phyloP scores from a whole-genome alignment of 306 rosid species.

The Mucuna pruriens region DNA sequence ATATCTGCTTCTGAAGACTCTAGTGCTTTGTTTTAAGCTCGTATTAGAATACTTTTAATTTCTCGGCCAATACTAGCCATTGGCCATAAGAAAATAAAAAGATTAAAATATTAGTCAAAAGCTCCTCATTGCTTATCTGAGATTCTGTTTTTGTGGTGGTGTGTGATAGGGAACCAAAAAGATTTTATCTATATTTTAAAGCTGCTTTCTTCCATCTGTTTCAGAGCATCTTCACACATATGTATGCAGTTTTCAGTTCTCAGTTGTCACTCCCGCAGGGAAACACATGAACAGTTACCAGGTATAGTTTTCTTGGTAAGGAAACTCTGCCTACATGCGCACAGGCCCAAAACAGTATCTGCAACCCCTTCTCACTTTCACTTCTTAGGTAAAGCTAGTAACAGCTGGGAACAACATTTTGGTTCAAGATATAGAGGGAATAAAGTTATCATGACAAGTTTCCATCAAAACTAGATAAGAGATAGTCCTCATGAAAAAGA shows the following conservation, averaged over 20 bases:
- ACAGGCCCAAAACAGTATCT: constrained; percentile 55
- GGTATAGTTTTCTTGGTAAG: constrained; percentile 40
- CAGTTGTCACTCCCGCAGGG: constrained; percentile 40
- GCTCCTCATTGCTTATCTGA: constrained; percentile 70
- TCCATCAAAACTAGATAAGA: constrained; percentile 50
- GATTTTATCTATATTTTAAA: constrained; percentile 53
- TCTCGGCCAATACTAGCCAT: constrained; percentile 31
- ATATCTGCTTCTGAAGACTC: constrained; percentile 48
- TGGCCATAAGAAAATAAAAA: constrained; percentile 31
- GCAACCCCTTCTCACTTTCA: constrained; percentile 45
- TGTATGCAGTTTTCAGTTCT: constrained; percentile 39
- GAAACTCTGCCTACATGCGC: constrained; percentile 45
- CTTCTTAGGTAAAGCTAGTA: constrained; percentile 42
- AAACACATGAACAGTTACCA: constrained; percentile 33
- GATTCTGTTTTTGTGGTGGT: constrained; percentile 91
- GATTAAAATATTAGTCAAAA: constrained; percentile 60
- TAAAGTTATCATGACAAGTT: constrained; percentile 48
- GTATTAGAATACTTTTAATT: constrained; percentile 34
- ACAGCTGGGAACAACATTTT: constrained; percentile 39
- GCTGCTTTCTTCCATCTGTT: constrained; percentile 71
- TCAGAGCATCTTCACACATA: constrained; percentile 71
- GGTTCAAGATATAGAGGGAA: constrained; percentile 45
- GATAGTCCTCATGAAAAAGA: constrained; percentile 41
- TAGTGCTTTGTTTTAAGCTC: constrained; percentile 52
- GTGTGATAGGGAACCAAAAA: constrained; percentile 66